Evolutionary conservation across 2,329 filamentous ascomycete species (phyloP), one percentile per base, ranked within the genome.

Genomic region (Scedosporium minutisporum): DNA sequence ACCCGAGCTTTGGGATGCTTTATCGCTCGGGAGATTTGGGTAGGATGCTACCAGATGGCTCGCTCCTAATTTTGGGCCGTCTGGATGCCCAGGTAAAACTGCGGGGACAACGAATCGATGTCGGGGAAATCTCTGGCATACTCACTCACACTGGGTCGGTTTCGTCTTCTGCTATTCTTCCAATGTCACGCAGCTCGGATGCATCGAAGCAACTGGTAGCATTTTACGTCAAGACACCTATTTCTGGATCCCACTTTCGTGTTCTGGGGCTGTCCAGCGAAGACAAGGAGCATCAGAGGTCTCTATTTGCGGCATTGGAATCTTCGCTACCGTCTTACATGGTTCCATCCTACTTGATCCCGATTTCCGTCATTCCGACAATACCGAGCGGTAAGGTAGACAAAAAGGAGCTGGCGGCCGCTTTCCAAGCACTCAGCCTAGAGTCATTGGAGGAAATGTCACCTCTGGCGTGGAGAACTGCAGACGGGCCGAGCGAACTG

Each of bases 11-110:
- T 70, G 92, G 92, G 1, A 83, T 86, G 1, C 74, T 97, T 0
- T 96, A 96, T 70, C 84, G 90, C 12, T 92, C 88, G 41, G 92
- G 93, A 0, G 92, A 97, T 68, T 80, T 91, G 68, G 93, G 91
- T 0, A 82, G 91, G 21, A 83, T 96, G 75, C 82, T 96, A 7
- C 79, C 86, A 0, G 89, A 96, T 69, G 89, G 90, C 0, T 88
- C 87, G 0, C 78, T 97, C 6, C 73, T 90, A 3, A 90, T 95
- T 48, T 74, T 85, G 9, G 90, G 90, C 16, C 82, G 91, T 44
- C 78, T 87, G 23, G 91, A 96, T 67, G 88, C 89, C 64, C 90
- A 96, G 72, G 79, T 95, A 62, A 96, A 96, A 71, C 79, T 96
- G 9, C 83, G 90, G 55, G 91, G 92, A 0, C 89, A 93, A 66